Evolutionary conservation across 352 stramenopile genomes (phyloP), one percentile per base, ranked within the genome.

Genomic region (Pythium coloratum): DNA sequence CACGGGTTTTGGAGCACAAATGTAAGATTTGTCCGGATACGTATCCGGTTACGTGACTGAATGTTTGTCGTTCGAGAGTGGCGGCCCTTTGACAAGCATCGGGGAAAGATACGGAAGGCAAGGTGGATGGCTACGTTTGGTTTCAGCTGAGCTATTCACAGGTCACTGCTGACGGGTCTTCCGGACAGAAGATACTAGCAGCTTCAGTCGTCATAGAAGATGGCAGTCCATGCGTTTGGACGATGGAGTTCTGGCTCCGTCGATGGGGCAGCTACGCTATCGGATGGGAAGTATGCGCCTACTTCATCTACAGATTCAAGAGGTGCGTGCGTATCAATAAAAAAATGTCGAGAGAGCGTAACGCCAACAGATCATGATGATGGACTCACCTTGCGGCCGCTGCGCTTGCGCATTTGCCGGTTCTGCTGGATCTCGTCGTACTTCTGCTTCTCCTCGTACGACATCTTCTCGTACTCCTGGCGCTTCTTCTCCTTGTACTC

Each of bases 371-470:
- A 24, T 24, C 20, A 24, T 24, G 20, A 24, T 24, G 20, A 24
- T 24, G 20, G n/a, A 28, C 50, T 20, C 14, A 66, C 82, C 80
- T 93, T 93, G 78, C 80, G 79, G 38, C 72, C 76, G 12, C 77
- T 70, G 49, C 82, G 83, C 75, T 94, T 94, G 72, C 83, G 85
- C 61, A 77, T 74, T 72, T 81, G 68, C 58, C 80, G 86, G 70
- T 84, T 92, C 70, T 89, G 70, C 50, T 92, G 88, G 46, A 88
- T 78, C 28, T 75, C 80, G 55, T 94, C 85, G 54, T 88, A 69
- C 59, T 86, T 90, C 66, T 91, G 83, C 76, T 94, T 85, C 62
- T 92, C 81, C 51, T 91, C 85, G 68, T 92, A 92, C 64, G 83
- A 91, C 61, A 94, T 72, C 32, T 76, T 80, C 44, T 88, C 75